Percentiles rank a stretch among this genome's conserved stretches.
These are phyloP conservation scores for Myrmaecium sp. DNA, from an alignment of 2,329 filamentous ascomycete genomes.

Conservation along the genomic window DNA sequence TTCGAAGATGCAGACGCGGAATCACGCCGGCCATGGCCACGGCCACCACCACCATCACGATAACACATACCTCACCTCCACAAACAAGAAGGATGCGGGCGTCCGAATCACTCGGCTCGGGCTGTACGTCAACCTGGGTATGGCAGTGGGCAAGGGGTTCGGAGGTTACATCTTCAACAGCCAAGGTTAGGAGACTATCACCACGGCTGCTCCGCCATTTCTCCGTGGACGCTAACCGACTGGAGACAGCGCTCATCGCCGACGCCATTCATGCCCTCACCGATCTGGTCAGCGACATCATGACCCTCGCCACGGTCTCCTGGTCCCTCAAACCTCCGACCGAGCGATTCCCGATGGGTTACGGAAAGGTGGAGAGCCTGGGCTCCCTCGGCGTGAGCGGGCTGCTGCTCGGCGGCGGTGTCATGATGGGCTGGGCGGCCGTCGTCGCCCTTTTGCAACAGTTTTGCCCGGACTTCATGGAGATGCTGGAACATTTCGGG, in stretches of 20 bases:
- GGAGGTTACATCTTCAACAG: conserved; percentile 93
- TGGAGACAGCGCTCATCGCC: conserved; percentile 53
- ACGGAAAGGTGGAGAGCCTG: conserved; percentile 94
- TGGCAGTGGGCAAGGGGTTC: conserved; percentile 84
- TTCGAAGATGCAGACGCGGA: conserved; percentile 13
- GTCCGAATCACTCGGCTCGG: conserved; percentile 87
- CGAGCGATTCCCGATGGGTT: conserved; percentile 71
- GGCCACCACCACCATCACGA: conserved; percentile 67
- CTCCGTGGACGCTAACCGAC: background rate
- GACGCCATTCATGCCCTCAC: conserved; percentile 93
- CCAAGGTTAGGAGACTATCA: conserved; percentile 32
- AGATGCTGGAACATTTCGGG: conserved; percentile 24
- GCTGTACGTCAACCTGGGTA: conserved; percentile 74
- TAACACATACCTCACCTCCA: conserved; percentile 64
- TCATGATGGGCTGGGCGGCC: conserved; percentile 69
- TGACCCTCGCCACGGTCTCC: conserved; percentile 86
- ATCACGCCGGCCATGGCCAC: conserved; percentile 32
- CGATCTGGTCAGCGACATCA: conserved; percentile 84
- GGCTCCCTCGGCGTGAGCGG: conserved; percentile 86
- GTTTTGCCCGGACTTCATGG: conserved; percentile 29
- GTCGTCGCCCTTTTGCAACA: conserved; percentile 39
- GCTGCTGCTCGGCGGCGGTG: conserved; percentile 71
- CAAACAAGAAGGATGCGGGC: conserved; percentile 78
- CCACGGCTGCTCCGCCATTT: background rate
- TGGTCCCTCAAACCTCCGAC: conserved; percentile 80